phyloP scores from a whole-genome alignment of 179 eudicot genomes.

The Actinidia arguta region DNA sequence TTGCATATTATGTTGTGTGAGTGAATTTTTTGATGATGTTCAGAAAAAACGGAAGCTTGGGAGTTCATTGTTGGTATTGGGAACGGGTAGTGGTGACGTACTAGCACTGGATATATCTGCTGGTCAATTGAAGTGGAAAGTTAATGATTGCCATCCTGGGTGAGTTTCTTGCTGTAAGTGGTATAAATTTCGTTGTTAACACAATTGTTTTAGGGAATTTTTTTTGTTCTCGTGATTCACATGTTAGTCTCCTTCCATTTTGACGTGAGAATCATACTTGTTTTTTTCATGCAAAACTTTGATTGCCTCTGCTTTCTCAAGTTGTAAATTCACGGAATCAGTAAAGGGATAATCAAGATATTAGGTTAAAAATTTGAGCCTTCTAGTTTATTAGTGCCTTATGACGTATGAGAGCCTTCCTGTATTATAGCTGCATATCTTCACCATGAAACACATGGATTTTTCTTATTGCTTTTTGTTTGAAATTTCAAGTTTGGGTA shows the following conservation, averaged over 20 bases:
- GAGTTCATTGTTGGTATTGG: slow-evolving; percentile 66
- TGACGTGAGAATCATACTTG: not conserved
- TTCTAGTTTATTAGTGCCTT: not conserved
- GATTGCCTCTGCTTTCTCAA: not conserved
- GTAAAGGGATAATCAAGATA: not conserved
- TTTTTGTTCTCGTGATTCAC: not conserved
- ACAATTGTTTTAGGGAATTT: not conserved
- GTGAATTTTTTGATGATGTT: slow-evolving; percentile 19
- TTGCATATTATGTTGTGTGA: slow-evolving; percentile 5
- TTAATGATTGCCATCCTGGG: slow-evolving; percentile 96
- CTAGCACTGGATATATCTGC: slow-evolving; percentile 82
- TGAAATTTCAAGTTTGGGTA: not conserved
- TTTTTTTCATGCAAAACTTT: not conserved
- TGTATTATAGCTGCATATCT: not conserved
- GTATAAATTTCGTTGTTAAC: not conserved
- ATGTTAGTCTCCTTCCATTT: not conserved
- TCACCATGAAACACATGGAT: not conserved
- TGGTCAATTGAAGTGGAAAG: slow-evolving; percentile 94
- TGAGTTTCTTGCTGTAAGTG: slow-evolving; percentile 37
- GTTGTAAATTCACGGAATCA: not conserved
- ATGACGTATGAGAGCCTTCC: not conserved
- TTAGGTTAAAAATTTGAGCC: not conserved
- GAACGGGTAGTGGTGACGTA: slow-evolving; percentile 94
- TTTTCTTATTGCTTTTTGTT: not conserved
- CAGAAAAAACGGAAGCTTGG: slow-evolving; percentile 91